Percentiles rank a stretch among this genome's conserved stretches.
Conservation (phyloP, 495 filamentous ascomycete species). For the Neurospora terricola region DNA sequence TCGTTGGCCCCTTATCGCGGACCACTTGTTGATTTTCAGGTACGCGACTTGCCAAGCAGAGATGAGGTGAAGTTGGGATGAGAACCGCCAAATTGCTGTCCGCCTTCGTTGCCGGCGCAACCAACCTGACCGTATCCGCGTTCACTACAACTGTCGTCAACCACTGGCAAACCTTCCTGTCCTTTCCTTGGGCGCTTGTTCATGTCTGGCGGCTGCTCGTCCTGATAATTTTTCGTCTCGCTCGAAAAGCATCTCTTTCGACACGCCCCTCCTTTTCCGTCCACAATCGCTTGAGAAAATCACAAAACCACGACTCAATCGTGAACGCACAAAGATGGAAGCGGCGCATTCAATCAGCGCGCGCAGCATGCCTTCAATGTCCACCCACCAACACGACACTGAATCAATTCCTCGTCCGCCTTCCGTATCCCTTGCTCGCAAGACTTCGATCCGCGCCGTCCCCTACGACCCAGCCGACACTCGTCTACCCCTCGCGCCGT, state of each 20-base stretch:
- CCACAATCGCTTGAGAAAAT: neutral
- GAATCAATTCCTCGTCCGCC: neutral
- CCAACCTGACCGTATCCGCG: neutral
- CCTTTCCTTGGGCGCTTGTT: neutral
- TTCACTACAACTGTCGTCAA: neutral
- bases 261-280: neutral
- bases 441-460: constrained; percentile 7
- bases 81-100: neutral
- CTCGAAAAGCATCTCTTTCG: neutral
- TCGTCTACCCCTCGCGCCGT: neutral
- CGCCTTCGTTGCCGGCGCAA: neutral
- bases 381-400: neutral
- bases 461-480: constrained; percentile 4
- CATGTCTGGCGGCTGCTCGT: neutral
- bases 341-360: neutral
- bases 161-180: neutral
- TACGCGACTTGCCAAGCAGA: neutral
- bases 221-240: neutral
- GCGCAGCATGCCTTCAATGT: neutral
- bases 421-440: neutral
- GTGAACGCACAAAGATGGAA: neutral
- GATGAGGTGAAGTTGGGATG: neutral
- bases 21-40: neutral
- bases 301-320: neutral
- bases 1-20: neutral